phyloP scores from a whole-genome alignment of 139 green algal genomes.

The Tetradesmus obliquus region DNA sequence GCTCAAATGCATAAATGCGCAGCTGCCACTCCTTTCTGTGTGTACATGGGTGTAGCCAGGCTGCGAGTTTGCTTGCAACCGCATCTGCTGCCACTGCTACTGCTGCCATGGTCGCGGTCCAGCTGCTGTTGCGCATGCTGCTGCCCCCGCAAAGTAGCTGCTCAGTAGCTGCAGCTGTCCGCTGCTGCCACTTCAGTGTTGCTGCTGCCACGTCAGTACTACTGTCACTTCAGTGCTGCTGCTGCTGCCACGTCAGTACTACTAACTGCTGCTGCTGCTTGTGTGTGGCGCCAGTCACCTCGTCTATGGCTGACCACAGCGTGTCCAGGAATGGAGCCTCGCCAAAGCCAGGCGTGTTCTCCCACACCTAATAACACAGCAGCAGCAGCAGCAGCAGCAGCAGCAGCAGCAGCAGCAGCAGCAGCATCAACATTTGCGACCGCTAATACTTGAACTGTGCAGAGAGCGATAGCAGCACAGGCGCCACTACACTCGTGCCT shows the following conservation, averaged over 20 bases:
- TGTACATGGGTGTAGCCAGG: background rate
- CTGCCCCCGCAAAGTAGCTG: background rate
- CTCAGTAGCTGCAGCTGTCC: too few relatives aligned
- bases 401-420: background rate
- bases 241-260: background rate
- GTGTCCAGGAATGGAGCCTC: conserved; percentile 88
- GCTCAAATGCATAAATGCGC: too few relatives aligned
- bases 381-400: background rate
- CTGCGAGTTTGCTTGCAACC: background rate
- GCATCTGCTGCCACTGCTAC: background rate
- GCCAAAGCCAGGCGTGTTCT: conserved; percentile 80
- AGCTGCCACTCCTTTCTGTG: background rate
- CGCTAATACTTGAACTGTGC: background rate
- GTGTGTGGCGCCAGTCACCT: conserved; percentile 64
- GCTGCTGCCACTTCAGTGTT: background rate
- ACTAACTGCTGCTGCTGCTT: background rate
- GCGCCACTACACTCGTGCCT: background rate
- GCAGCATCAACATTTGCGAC: background rate
- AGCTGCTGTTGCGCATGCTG: background rate
- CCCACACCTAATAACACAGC: conserved; percentile 81
- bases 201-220: background rate
- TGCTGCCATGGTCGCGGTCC: background rate
- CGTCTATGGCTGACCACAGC: conserved; percentile 92
- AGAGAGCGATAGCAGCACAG: background rate
- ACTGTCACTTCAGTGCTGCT: background rate